Base-by-base conservation (phyloP, 805 yeast genomes). In the Barnettozyma californica region DNA sequence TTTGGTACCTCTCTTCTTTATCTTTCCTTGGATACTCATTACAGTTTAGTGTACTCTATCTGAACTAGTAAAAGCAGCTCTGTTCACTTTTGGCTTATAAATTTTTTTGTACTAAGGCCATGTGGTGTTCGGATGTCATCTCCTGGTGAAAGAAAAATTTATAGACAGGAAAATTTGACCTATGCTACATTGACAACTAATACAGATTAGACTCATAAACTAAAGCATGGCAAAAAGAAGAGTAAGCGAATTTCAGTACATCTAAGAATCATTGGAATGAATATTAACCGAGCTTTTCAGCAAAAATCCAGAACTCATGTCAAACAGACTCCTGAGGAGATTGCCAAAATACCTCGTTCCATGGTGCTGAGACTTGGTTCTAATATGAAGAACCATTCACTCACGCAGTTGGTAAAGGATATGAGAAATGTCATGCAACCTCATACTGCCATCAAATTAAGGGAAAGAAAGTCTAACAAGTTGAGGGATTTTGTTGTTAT, bases 401-500 rank as follows among this genome's bases (percentile, higher is more conserved):
- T 94, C 54, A 75, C 86, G 38, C 96, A 89, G 65, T 73, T 94
- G 48, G 97, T 91, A 19, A 76, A 76, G 51, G 99, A 94, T 66
- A 81, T 91, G 66, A 79, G 99, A 63, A 78, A 78, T 52, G 80
- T 90, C 54, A 90, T 94, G 97, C 94, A 89, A 64, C 99, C 99
- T 13, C 95, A 92, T 61, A 94, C 99, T 3, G 97, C 98, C 11
- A 81, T 89, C 59, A 86, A 81, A 56, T 75, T 94, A 50, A 77
- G 83, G 54, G 99, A 94, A 68, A 75, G 98, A 44, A 88, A 87
- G 63, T 74, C 87, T 36, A 94, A 94, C 67, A 87, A 83, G 62
- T 73, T 94, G 56, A 88, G 86, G 65, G 99, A 92, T 68, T 94
- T 86, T 59, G 78, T 91, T n/a, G 96, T 89, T n/a, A 91, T 94